Percentiles rank a stretch among this genome's conserved stretches.
phyloP scores from a whole-genome alignment of 805 yeast species.

The Sporopachydermia lactativora region DNA sequence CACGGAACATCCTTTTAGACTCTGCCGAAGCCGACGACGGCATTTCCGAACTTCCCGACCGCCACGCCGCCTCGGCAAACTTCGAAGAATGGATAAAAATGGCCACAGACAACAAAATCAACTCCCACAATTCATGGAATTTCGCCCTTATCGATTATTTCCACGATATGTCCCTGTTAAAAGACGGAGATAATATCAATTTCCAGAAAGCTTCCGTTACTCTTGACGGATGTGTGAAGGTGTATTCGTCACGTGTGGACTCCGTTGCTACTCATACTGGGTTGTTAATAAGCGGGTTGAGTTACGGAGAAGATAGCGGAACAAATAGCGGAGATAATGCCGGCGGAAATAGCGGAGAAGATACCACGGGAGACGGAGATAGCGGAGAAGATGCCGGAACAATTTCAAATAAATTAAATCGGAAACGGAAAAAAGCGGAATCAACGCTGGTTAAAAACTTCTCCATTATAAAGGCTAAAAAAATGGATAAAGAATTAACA shows the following conservation, averaged over 20 bases:
- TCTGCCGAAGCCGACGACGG: too few relatives aligned
- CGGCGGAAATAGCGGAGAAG: conserved; percentile 9
- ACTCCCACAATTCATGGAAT: conserved; percentile 34
- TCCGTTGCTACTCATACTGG: conserved; percentile 73
- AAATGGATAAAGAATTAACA: conserved; percentile 46
- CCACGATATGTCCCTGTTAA: conserved; percentile 32
- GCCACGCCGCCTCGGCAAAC: conserved; percentile 6
- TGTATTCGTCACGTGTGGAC: conserved; percentile 68
- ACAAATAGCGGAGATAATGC: conserved; percentile 4
- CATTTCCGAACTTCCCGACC: too few relatives aligned
- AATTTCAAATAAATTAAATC: background rate
- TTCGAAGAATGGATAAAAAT: conserved; percentile 38
- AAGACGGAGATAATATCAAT: conserved; percentile 32
- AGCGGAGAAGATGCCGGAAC: conserved; percentile 1
- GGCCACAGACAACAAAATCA: conserved; percentile 34
- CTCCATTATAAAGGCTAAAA: conserved; percentile 34
- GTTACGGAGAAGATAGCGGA: conserved; percentile 22
- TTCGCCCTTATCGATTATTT: conserved; percentile 38
- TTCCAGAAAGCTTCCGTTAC: conserved; percentile 67
- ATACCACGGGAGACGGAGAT: conserved; percentile 11
- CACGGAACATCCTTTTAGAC: background rate
- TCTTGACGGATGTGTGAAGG: conserved; percentile 70
- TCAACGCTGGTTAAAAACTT: conserved; percentile 20
- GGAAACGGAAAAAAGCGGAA: conserved; percentile 1
- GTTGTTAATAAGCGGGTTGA: conserved; percentile 45